Percentiles rank a stretch among this genome's conserved stretches.
These are phyloP conservation scores for Xylaria nigripes DNA, from an alignment of 495 filamentous ascomycete genomes.

Conservation along the genomic window DNA sequence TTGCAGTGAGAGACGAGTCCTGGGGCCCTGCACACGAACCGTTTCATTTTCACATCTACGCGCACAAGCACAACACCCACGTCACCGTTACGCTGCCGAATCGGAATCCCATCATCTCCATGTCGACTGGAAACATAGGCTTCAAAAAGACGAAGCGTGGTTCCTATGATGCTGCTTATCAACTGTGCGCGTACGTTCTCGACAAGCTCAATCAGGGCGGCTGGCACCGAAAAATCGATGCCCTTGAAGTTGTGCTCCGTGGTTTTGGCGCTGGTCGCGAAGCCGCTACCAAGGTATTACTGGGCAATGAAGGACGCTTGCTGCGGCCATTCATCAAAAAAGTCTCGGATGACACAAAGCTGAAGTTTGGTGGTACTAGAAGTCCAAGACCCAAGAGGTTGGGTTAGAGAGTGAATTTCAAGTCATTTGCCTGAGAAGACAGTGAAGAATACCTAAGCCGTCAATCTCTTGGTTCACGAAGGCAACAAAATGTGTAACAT, in stretches of 20 bases:
- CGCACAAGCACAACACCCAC: constrained; percentile 86
- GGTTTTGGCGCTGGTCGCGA: constrained; percentile 82
- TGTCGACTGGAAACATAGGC: constrained; percentile 74
- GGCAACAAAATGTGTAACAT: constrained; percentile 15
- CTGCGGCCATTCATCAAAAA: constrained; percentile 61
- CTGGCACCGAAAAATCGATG: constrained; percentile 48
- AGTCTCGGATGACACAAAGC: constrained; percentile 72
- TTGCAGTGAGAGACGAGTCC: constrained; percentile 15
- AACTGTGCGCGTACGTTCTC: constrained; percentile 71
- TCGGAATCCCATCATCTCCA: constrained; percentile 62
- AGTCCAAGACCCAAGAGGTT: constrained; percentile 73
- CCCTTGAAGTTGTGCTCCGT: constrained; percentile 68
- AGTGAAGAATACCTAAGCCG: background rate
- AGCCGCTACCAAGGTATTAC: constrained; percentile 76
- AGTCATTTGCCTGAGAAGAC: background rate
- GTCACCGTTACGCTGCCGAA: constrained; percentile 79
- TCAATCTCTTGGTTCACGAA: background rate
- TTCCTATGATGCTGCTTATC: constrained; percentile 88
- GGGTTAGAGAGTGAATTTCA: constrained; percentile 42
- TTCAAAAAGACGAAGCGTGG: constrained; percentile 73
- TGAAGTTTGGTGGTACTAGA: constrained; percentile 95
- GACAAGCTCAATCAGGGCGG: constrained; percentile 69
- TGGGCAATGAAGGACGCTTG: constrained; percentile 73
- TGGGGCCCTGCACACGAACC: constrained; percentile 34
- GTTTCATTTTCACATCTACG: constrained; percentile 80